Evolutionary conservation across 495 filamentous ascomycete genomes (phyloP), one percentile per base, ranked within the genome.

Genomic region (Xylaria sp.): DNA sequence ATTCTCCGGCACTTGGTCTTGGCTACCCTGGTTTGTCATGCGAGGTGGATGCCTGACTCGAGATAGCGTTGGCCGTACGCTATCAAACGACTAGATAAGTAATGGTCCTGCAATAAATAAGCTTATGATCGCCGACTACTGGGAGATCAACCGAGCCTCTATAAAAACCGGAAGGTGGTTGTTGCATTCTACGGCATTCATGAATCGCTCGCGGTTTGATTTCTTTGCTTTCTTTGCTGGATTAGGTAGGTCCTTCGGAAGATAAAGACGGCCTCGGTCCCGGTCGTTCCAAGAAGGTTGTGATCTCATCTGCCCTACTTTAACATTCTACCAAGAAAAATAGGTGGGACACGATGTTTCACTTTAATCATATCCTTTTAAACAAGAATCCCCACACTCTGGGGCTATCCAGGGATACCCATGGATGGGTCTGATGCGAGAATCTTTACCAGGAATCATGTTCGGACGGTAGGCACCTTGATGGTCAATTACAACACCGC

Each of bases 401-500:
- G 5, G 15, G 3, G 5, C 46, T 33, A 8, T 11, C 2, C 33
- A 4, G 33, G 57, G 57, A 7, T n/a, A n/a, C n/a, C n/a, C n/a
- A n/a, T n/a, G n/a, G 19, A 59, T 37, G 33, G 57, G 37, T 59
- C 57, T 8, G 33, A 59, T 21, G 14, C 52, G 14, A 31, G 57
- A 59, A 37, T 6, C 57, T 59, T 59, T 37, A 37, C 57, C 33
- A 37, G 8, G n/a, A 59, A 35, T 37, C 29, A 21, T 50, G 6
- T 29, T 35, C 35, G 17, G 15, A 19, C 24, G 12, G 3, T 33
- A 31, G 48, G 35, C 15, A 67, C 64, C 64, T 31, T 67, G 64
- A 67, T 67, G 64, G 64, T 41, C 48, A 31, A 67, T 26, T 29
- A 8, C 64, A 67, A 67, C 64, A 2, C 64, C 64, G 19, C 19